Evolutionary conservation across 805 yeast species (phyloP).

Genomic region (Wickerhamomyces bovis): DNA sequence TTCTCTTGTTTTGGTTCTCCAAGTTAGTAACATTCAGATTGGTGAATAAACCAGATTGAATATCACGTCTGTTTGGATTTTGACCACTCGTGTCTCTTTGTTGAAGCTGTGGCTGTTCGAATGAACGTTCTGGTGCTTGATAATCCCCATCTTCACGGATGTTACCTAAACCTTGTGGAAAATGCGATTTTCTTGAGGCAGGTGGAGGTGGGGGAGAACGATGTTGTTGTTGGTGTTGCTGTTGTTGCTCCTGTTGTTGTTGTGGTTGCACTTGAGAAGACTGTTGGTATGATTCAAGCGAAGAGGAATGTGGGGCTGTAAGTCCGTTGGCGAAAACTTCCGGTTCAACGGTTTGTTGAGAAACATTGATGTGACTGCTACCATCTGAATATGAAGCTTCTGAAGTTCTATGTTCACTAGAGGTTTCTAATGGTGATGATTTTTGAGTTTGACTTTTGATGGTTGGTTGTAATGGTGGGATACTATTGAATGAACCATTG

Average conservation of each 20-base stretch:
- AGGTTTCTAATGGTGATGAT: neutral
- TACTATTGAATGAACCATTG: constrained; percentile 1
- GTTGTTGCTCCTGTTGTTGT: too few relatives aligned
- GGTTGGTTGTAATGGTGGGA: constrained; percentile 30
- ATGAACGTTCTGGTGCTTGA: constrained; percentile 2
- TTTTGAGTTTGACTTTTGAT: constrained; percentile 13
- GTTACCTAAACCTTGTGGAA: constrained; percentile 19
- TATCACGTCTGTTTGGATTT: constrained; percentile 28
- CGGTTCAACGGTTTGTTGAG: constrained; percentile 1
- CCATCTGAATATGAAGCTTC: constrained; percentile 12
- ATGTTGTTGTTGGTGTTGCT: constrained; percentile 25
- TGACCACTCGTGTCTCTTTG: constrained; percentile 1
- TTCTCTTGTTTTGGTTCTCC: constrained; percentile 23
- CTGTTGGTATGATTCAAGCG: constrained; percentile 1
- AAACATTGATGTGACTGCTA: constrained; percentile 13
- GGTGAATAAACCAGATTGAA: constrained; percentile 42
- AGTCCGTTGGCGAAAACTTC: neutral
- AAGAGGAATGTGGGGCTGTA: neutral
- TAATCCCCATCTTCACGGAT: constrained; percentile 27
- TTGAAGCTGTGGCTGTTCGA: constrained; percentile 8
- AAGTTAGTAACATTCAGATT: constrained; percentile 33
- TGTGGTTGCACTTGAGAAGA: constrained; percentile 36
- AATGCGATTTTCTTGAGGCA: constrained; percentile 39
- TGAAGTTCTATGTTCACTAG: constrained; percentile 1
- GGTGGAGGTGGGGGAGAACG: constrained; percentile 53